Conservation (phyloP, 1,139 yeast species). For the Saccharomyces hybrid region DNA sequence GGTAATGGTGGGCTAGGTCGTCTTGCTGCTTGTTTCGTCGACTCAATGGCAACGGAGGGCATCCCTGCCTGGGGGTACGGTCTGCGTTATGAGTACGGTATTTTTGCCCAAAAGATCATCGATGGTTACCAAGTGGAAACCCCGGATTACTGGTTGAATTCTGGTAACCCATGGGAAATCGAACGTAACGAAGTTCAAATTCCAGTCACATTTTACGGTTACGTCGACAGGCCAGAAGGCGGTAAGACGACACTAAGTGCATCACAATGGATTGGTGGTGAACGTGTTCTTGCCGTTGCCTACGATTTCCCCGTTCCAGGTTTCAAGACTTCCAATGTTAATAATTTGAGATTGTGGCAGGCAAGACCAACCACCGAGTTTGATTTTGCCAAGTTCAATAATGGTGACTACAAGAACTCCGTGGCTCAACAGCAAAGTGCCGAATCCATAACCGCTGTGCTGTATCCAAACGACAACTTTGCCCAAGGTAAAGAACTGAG, state of each 20-base stretch:
- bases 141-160: conserved; percentile 90
- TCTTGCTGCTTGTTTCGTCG: conserved; percentile 90
- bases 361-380: conserved; percentile 87
- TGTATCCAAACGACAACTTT: conserved; percentile 90
- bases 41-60: conserved; percentile 77
- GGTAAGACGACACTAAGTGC: conserved; percentile 42
- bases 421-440: conserved; percentile 82
- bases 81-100: conserved; percentile 86
- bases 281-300: conserved; percentile 84
- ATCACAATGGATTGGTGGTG: conserved; percentile 77
- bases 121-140: conserved; percentile 92
- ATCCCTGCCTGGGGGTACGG: conserved; percentile 98
- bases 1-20: conserved; percentile 97
- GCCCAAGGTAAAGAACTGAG: conserved; percentile 87
- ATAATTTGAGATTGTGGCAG: conserved; percentile 86
- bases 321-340: conserved; percentile 72
- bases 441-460: conserved; percentile 83
- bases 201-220: conserved; percentile 89
- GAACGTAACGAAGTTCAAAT: conserved; percentile 80
- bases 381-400: conserved; percentile 85
- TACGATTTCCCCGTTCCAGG: conserved; percentile 94
- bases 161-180: conserved; percentile 89
- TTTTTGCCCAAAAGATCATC: conserved; percentile 81
- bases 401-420: conserved; percentile 84
- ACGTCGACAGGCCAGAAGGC: conserved; percentile 56